Evolutionary conservation across 2,329 filamentous ascomycete genomes (phyloP), one percentile per base, ranked within the genome.

Genomic region (Coniochaeta sp.): DNA sequence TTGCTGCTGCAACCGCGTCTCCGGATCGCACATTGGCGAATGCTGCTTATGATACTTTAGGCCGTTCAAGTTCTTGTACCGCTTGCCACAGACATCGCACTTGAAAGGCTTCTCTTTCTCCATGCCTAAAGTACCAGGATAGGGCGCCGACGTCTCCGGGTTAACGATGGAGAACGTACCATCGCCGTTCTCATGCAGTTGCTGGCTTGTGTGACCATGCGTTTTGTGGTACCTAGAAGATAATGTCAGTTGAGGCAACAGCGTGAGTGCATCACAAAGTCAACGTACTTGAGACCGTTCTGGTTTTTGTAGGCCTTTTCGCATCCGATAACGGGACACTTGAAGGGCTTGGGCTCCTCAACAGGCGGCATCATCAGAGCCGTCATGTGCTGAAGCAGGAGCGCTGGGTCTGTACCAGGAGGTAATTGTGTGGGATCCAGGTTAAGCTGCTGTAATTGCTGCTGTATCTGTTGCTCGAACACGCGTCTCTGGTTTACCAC

Each of bases 231-330:
- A 87, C 71, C 84, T 87, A n/a, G 63, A 63, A 28, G 22, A 4
- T 60, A 58, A 57, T 59, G 68, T 74, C 67, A 75, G 70, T 68
- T 60, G 22, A 26, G 19, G 22, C 14, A 50, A 47, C n/a, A 44
- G 63, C 61, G 40, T 52, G 54, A 43, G 56, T 52, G 57, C 26
- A 43, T 24, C 8, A 12, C 31, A 59, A 63, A 14, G 17, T 19
- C 50, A 56, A 77, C 79, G 67, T 91, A 99, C 84, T 98, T 99
- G 60, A 99, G 81, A 57, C 95, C 95, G 67, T 99, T 99, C 73
- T 98, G 95, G 74, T 99, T 99, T 82, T 99, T 99, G 79, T 99
- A 99, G 0, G 95, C 93, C 80, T 99, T 99, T 74, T 98, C 95
- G 70, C 95, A 99, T 6, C 95, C 95, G 72, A 99, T 96, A 58